Percentiles rank a stretch among this genome's conserved stretches.
Evolutionary conservation across 345 rosid genomes (phyloP).

Genomic region (Citrus trifoliata): DNA sequence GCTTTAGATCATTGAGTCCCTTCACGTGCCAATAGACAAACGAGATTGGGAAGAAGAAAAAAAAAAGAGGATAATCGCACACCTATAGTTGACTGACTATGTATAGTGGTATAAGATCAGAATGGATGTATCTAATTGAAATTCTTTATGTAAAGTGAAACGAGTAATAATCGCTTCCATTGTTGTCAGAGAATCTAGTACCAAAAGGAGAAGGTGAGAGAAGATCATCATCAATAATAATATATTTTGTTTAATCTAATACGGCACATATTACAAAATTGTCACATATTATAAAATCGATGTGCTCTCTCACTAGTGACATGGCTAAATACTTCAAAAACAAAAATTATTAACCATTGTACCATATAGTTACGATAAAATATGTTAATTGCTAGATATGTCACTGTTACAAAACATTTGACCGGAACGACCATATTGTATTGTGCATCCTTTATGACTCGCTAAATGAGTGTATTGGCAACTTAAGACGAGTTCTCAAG

Average conservation of each 20-base stretch:
- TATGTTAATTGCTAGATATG: neutral
- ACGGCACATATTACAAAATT: neutral
- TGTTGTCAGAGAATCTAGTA: conserved; percentile 12
- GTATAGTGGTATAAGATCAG: neutral
- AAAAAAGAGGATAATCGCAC: no score
- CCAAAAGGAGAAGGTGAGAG: neutral
- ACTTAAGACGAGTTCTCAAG: neutral
- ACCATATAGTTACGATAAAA: neutral
- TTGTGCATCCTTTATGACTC: neutral
- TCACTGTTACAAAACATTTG: neutral
- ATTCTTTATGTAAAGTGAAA: neutral
- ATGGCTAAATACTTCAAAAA: no score
- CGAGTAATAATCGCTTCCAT: conserved; percentile 1
- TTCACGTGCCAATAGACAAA: neutral
- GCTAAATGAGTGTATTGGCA: neutral
- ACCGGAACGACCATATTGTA: neutral
- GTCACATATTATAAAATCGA: neutral
- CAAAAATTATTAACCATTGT: neutral
- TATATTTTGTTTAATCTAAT: neutral
- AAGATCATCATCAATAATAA: neutral
- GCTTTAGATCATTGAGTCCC: neutral
- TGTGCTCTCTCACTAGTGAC: neutral
- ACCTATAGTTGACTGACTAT: no score
- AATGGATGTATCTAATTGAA: neutral
- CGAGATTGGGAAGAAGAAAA: no score